Base-by-base conservation (phyloP, 169 alveolate genomes). In the Eimeria praecox region DNA sequence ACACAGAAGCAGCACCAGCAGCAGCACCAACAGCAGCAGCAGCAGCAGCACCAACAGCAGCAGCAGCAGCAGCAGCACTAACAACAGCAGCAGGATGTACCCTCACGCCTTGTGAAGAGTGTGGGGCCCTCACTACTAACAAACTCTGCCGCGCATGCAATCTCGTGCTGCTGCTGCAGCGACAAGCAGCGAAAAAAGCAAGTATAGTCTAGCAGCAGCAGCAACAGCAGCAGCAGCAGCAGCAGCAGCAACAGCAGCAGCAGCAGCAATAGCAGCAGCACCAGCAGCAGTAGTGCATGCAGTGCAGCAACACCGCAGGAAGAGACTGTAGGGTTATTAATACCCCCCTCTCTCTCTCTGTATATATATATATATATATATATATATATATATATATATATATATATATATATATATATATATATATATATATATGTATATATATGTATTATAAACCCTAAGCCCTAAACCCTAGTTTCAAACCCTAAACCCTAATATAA, bases 191-290 rank as follows among this genome's bases (percentile, higher is more conserved):
- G 20, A 75, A 75, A 75, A 42, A 24, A 75, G 20, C 42, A 75
- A 75, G 30, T 10, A 10, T 30, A n/a, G 24, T 6, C 78, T 10
- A 10, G 78, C 78, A 6, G 78, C 78, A 10, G 78, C 14, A 9
- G 20, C 59, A 9, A 14, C 59, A 9, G 59, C 59, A 9, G 59
- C 59, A 52, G 59, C 59, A 52, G 59, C 59, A 52, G 59, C 59
- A 52, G 59, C 59, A 52, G 59, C 59, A 52, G 59, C 59, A 52
- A 52, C 59, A 52, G 59, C 59, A 52, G 59, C 33, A 14, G 56
- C 73, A n/a, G 46, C 38, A n/a, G 46, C 49, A 30, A 46, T 16
- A 30, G 73, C 86, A 38, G 86, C 86, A 75, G 86, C 86, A 75
- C 52, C 4, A n/a, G 30, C n/a, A 75, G n/a, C n/a, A 38, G 20